Base-by-base conservation (phyloP, 2,329 filamentous ascomycete genomes). In the Fusarium xyrophilum region DNA sequence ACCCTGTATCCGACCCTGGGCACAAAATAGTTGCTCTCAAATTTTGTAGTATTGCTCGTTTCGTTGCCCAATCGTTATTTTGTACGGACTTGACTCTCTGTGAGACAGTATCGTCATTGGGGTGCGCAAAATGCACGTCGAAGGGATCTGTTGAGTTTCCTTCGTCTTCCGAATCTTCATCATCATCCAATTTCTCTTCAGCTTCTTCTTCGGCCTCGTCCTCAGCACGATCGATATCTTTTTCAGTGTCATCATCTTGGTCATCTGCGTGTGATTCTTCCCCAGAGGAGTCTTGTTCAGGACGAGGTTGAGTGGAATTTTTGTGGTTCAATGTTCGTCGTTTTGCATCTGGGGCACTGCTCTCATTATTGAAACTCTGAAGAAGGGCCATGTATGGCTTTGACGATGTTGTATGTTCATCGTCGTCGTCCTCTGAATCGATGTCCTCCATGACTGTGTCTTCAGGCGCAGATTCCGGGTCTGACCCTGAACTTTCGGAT, bases 41-140 rank as follows among this genome's bases (percentile, higher is more conserved):
- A 15, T 82, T 76, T 19, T 85, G 82, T 25, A 82, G 68, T 40
- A 82, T 74, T 3, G 78, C 73, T 65, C 86, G 84, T 51, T 82
- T 82, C 8, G 80, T 82, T 6, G 79, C 73, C 84, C 87, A 90
- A 27, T 84, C 78, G 17, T 81, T 81, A 9, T 81, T 78, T 62
- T 86, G 79, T 28, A 86, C 78, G 1, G 82, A 81, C 56, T 82
- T 80, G 11, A 90, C 73, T n/a, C 81, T 86, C 69, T 81, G 79
- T 3, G 84, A 80, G 11, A 93, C 79, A 42, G 85, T 79, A 9
- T 84, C 82, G 50, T 91, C 86, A 46, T 94, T 86, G 0, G 89
- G 88, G 42, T 84, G 84, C 35, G 88, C 87, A 76, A 96, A 97
- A 79, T 97, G 95, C 11, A 82, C 80, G 67, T 96, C 91, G 74